Base-by-base conservation (phyloP, 306 rosid genomes). In the Dryas drummondii region DNA sequence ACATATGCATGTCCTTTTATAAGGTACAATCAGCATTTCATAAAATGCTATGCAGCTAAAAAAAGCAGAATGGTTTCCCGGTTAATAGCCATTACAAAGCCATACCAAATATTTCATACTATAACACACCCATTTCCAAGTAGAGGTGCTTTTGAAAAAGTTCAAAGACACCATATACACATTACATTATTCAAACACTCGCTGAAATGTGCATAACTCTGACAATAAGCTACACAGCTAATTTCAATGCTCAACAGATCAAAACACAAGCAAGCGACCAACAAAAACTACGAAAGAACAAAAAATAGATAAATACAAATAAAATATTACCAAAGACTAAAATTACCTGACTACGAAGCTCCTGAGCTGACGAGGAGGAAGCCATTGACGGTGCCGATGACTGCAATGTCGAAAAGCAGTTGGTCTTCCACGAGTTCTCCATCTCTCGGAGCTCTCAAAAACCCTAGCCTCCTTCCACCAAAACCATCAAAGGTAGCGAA, bases 281-380 rank as follows among this genome's bases (percentile, higher is more conserved):
- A 49, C 8, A 11, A 10, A 13, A 57, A n/a, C 63, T 44, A 17
- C 17, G 6, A 17, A n/a, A 12, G 41, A 4, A 9, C 37, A 32
- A 45, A 1, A 41, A 7, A 53, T 17, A 54, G 4, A 54, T 41
- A 41, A n/a, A 5, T 4, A 37, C 32, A 67, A 8, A 52, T 7
- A 72, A 22, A 62, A 53, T 19, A 14, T 46, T 7, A 68, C 63
- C 58, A 49, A 26, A 47, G 14, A 32, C 17, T 1, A 17, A 22
- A 13, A 44, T n/a, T 64, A 82, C 86, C 82, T 78, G 80, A 74
- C 74, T 76, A 74, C 80, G 82, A 60, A 66, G 74, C 82, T 82
- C 86, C 80, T 68, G 70, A 46, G 80, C 74, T 4, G 83, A 82
- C 62, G 85, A 82, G 53, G 85, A 74, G 22, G 22, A 19, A 73